Base-by-base conservation (phyloP, 257 asterid genomes). In the Solanum dulcamara region DNA sequence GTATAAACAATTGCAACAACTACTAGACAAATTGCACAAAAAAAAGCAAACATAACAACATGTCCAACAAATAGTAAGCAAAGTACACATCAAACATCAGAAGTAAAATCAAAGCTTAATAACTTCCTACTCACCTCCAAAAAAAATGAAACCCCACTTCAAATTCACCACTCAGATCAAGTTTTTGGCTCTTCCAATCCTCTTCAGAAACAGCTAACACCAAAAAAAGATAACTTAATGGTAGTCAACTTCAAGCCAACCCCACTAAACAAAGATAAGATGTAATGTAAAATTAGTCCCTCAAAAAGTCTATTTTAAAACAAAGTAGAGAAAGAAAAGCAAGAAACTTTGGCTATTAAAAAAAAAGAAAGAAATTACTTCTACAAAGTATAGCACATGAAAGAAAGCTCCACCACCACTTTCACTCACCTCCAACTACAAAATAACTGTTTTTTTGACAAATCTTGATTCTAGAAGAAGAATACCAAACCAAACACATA, bases 361-460 rank as follows among this genome's bases (percentile, higher is more conserved):
- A 80, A 38, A 9, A 10, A n/a, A 35, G 1, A 75, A 24, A 74
- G 3, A n/a, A 75, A 9, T 44, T 24, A 46, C 85, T 89, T 88
- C 89, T 90, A 93, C 96, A 93, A 83, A 90, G 86, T 90, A 87
- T 85, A 89, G 87, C 85, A 79, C 86, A 88, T 75, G 92, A 88
- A 86, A 42, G 66, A 85, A 85, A 86, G 83, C 86, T 87, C 90
- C 87, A 85, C 91, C 89, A 74, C 89, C 77, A 60, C 55, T 57
- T 60, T 30, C 85, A 67, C 26, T 30, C 85, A 67, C 26, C 37
- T 24, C 33, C 81, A 46, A 83, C 80, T 17, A 42, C 57, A 42
- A 26, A 32, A 8, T 46, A 82, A 89, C 90, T 71, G 85, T 26
- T 87, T 87, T 87, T 86, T 37, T 57, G 89, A 86, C 81, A 62